Base-by-base conservation (phyloP, 805 yeast genomes). In the Myxozyma mucilagina region DNA sequence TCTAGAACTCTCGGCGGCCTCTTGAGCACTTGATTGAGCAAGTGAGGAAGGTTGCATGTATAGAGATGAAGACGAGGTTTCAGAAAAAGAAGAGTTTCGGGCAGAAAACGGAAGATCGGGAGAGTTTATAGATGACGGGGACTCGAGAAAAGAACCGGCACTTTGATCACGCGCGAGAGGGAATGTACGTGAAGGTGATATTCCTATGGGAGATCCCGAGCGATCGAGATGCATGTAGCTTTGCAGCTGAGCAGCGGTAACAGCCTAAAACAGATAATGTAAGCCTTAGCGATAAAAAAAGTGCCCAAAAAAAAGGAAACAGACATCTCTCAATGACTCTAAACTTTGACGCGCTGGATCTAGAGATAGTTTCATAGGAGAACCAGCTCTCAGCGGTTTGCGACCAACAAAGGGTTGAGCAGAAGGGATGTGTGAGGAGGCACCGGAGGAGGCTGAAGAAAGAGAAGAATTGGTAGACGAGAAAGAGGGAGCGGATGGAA, bases 191-290 rank as follows among this genome's bases (percentile, higher is more conserved):
- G 16, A 5, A 14, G 54, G n/a, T 8, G 29, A 14, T 0, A 16
- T 13, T n/a, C 54, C 45, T 9, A 29, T 42, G 3, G 58, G 58
- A 3, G 58, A 55, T 14, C 41, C 13, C 4, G 39, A 29, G 29
- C 48, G 58, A 31, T 55, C 58, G 38, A 32, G 13, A 38, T 56
- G 20, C 36, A 50, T 57, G 36, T 57, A 47, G 53, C 53, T 53
- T 32, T 56, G 59, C 18, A 53, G 32, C 35, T 62, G 66, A 5
- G 63, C 66, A 14, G 54, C 56, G 29, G 29, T 62, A 10, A 62
- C 66, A 5, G 66, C 66, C 66, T 62, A 50, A 50, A 24, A n/a
- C 13, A 14, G 32, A 13, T 31, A 39, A 20, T 39, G 36, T 14
- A 16, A 20, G 20, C 11, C 31, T 32, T 24, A 29, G 44, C 13